These are phyloP conservation scores for Chernovozyma aurita DNA, from an alignment of 1,139 yeast genomes.

Conservation along the genomic window DNA sequence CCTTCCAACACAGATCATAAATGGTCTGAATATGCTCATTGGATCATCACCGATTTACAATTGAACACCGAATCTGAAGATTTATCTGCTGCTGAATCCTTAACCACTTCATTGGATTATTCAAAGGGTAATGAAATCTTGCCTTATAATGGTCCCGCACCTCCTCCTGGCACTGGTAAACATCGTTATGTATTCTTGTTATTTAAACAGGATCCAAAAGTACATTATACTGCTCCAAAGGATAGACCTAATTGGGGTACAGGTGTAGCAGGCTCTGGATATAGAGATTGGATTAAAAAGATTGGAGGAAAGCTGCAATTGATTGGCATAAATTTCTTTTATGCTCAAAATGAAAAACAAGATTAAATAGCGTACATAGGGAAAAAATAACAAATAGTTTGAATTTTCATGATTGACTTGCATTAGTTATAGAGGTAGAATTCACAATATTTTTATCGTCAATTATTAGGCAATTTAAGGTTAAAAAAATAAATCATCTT, in stretches of 20 bases:
- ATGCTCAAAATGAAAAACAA: conserved; percentile 59
- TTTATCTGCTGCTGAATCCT: conserved; percentile 22
- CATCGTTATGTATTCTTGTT: conserved; percentile 78
- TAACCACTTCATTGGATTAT: conserved; percentile 34
- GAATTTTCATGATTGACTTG: too few species aligned
- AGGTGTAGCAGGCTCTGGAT: conserved; percentile 70
- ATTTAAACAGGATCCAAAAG: conserved; percentile 55
- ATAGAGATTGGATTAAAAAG: conserved; percentile 63
- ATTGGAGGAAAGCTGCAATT: conserved; percentile 58
- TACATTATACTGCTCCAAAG: conserved; percentile 35
- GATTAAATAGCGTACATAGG: conserved; percentile 9
- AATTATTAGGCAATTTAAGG: too few species aligned
- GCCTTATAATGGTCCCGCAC: conserved; percentile 74
- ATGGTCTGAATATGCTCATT: conserved; percentile 88
- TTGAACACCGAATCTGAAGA: conserved; percentile 30
- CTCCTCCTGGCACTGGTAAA: conserved; percentile 76
- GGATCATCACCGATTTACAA: conserved; percentile 61
- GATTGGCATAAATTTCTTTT: conserved; percentile 75
- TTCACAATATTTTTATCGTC: too few species aligned
- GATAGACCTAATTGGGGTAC: conserved; percentile 87
- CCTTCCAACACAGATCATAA: conserved; percentile 77
- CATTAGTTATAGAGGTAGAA: too few species aligned
- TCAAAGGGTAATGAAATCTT: conserved; percentile 34
- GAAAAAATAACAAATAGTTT: neutral
- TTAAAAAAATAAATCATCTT: too few species aligned